Conservation (phyloP, 495 filamentous ascomycete species). For the Hypomontagnella monticulosa region DNA sequence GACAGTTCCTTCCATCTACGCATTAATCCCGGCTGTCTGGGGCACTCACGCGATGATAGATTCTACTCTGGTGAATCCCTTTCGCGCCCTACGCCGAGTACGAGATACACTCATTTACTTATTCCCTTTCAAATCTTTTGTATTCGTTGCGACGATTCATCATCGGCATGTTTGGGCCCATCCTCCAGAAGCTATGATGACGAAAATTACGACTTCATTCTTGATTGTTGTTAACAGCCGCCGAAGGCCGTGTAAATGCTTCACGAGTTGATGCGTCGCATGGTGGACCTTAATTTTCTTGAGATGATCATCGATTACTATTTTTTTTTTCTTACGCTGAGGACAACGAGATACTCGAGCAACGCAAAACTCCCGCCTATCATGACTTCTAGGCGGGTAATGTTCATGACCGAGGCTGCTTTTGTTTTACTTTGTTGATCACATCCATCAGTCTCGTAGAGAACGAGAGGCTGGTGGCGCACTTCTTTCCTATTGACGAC, state of each 20-base stretch:
- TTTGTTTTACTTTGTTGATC: slow-evolving; percentile 47
- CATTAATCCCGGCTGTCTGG: slow-evolving; percentile 35
- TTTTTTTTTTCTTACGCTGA: slow-evolving; percentile 39
- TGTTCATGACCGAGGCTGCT: slow-evolving; percentile 46
- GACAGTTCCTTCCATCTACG: slow-evolving; percentile 11
- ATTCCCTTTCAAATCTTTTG: slow-evolving; percentile 44
- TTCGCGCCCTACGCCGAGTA: slow-evolving; percentile 27
- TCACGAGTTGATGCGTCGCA: slow-evolving; percentile 48
- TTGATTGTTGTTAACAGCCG: slow-evolving; percentile 50
- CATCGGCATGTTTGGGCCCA: slow-evolving; percentile 45
- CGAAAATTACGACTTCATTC: slow-evolving; percentile 55
- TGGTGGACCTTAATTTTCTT: slow-evolving; percentile 48
- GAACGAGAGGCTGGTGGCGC: slow-evolving; percentile 38
- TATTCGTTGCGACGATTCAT: slow-evolving; percentile 50
- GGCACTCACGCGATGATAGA: slow-evolving; percentile 45
- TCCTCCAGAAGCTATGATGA: slow-evolving; percentile 48
- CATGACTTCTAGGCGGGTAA: slow-evolving; percentile 46
- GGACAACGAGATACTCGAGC: slow-evolving; percentile 43
- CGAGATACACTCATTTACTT: slow-evolving; percentile 38
- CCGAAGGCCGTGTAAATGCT: slow-evolving; percentile 46
- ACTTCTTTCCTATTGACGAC: slow-evolving; percentile 48
- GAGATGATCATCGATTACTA: slow-evolving; percentile 38
- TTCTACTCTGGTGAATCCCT: slow-evolving; percentile 23
- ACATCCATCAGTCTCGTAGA: slow-evolving; percentile 40
- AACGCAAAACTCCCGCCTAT: slow-evolving; percentile 42